These are phyloP conservation scores for Biscogniauxia marginata DNA, from an alignment of 2,329 filamentous ascomycete genomes.

Conservation along the genomic window DNA sequence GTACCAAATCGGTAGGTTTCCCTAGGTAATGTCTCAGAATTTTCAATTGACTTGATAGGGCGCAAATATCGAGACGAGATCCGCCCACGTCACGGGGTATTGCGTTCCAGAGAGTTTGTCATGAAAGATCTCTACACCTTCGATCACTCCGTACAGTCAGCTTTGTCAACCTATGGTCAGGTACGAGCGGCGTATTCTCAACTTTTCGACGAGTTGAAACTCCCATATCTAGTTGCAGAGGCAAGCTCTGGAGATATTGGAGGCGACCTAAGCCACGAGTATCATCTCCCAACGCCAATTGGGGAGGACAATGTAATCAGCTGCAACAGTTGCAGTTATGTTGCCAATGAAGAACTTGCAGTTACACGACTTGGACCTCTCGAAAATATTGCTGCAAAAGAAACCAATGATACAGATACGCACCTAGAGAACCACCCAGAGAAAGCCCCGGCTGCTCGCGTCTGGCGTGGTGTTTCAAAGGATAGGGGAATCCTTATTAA, in stretches of 20 bases:
- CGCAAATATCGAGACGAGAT: slow-evolving; percentile 94
- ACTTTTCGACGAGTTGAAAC: slow-evolving; percentile 78
- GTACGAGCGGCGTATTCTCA: slow-evolving; percentile 72
- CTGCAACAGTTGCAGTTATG: slow-evolving; percentile 71
- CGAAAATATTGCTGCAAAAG: neutral
- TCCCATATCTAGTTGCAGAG: slow-evolving; percentile 81
- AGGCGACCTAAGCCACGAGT: slow-evolving; percentile 90
- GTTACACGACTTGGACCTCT: slow-evolving; percentile 25
- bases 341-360: slow-evolving; percentile 87
- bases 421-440: neutral
- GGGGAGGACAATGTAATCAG: slow-evolving; percentile 85
- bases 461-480: slow-evolving; percentile 65
- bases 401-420: neutral
- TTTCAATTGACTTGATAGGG: slow-evolving; percentile 45
- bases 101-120: slow-evolving; percentile 85
- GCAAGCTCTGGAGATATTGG: slow-evolving; percentile 97
- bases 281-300: slow-evolving; percentile 75
- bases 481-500: slow-evolving; percentile 69
- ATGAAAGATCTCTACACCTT: slow-evolving; percentile 99
- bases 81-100: slow-evolving; percentile 80
- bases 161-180: slow-evolving; percentile 74
- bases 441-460: slow-evolving; percentile 18
- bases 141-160: slow-evolving; percentile 65
- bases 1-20: slow-evolving; percentile 78
- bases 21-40: too few species aligned